Evolutionary conservation across 2,329 filamentous ascomycete genomes (phyloP).

Genomic region (Myriosclerotinia scirpicola): DNA sequence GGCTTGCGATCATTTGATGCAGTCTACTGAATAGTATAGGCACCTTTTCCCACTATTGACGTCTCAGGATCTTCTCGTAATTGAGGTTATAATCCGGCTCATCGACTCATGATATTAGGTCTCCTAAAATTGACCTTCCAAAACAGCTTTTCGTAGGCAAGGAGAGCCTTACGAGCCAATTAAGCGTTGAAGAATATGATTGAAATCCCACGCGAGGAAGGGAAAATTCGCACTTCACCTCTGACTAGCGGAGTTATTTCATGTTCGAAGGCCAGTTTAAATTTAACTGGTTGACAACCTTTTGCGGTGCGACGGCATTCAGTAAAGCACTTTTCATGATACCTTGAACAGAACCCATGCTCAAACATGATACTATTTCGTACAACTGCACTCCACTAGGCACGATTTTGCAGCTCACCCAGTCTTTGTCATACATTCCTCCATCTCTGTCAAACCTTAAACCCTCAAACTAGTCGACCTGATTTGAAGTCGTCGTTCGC

Average conservation of each 20-base stretch:
- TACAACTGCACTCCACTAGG: background rate
- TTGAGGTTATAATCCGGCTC: background rate
- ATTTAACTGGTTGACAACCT: background rate
- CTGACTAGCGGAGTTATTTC: background rate
- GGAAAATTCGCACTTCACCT: background rate
- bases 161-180: background rate
- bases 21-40: too few species aligned
- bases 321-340: background rate
- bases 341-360: background rate
- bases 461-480: background rate
- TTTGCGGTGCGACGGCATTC: background rate
- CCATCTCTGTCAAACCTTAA: background rate
- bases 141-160: background rate
- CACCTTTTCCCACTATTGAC: background rate
- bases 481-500: conserved; percentile 11
- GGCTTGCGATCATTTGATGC: background rate
- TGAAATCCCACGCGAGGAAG: background rate
- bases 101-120: background rate
- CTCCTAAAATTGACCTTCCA: background rate
- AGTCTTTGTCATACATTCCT: conserved; percentile 7
- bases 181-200: background rate
- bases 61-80: background rate
- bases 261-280: background rate
- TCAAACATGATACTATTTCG: background rate
- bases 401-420: background rate